Conservation (phyloP, 352 stramenopile genomes). For the Globisporangium splendens region DNA sequence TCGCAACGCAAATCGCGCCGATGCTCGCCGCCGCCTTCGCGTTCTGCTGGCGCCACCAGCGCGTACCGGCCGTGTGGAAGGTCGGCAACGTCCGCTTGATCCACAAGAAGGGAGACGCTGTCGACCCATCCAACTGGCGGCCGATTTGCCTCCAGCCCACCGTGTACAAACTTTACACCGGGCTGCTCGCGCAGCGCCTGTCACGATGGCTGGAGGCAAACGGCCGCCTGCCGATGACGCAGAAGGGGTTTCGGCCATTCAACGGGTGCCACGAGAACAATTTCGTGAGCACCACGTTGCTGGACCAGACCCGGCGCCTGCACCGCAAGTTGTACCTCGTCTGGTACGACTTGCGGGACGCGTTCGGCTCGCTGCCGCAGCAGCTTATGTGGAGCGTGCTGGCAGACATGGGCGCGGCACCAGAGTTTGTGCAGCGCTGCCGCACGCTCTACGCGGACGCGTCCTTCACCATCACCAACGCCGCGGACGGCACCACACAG, state of each 20-base stretch:
- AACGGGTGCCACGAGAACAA: constrained; percentile 31
- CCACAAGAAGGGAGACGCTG: constrained; percentile 21
- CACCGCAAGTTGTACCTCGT: constrained; percentile 11
- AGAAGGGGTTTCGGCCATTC: constrained; percentile 26
- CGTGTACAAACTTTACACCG: constrained; percentile 32
- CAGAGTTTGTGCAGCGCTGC: too few species aligned
- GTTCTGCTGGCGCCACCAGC: constrained; percentile 18
- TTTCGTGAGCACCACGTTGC: constrained; percentile 17
- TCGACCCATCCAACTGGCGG: constrained; percentile 14
- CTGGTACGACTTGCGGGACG: constrained; percentile 27
- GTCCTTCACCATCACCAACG: too few species aligned
- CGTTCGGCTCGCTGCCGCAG: constrained; percentile 21
- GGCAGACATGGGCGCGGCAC: too few species aligned
- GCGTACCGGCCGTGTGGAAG: constrained; percentile 17
- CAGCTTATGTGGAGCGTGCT: constrained; percentile 17
- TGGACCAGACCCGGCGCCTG: constrained; percentile 18
- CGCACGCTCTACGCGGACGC: too few species aligned
- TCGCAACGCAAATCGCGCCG: constrained; percentile 11
- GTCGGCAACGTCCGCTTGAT: constrained; percentile 15
- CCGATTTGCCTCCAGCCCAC: constrained; percentile 30
- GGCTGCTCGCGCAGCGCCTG: constrained; percentile 16
- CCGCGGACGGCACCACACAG: constrained; percentile 10
- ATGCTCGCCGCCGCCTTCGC: constrained; percentile 9
- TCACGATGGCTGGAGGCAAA: constrained; percentile 19
- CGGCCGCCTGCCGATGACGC: neutral